Evolutionary conservation across 352 stramenopile genomes (phyloP).

Genomic region (Phytophthora pistaciae): DNA sequence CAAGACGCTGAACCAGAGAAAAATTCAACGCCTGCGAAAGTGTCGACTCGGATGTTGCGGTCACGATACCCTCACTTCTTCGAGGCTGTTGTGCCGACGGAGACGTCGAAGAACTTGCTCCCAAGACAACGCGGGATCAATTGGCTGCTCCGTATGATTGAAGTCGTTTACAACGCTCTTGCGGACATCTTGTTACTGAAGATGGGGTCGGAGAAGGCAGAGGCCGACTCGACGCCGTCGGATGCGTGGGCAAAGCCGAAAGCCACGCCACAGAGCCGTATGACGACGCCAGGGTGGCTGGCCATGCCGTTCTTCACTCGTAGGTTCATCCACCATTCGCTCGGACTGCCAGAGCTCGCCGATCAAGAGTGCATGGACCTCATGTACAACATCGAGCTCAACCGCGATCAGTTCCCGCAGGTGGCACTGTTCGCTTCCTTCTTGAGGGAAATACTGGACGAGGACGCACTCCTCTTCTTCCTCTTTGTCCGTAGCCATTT

Average conservation of each 20-base stretch:
- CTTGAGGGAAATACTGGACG: constrained; percentile 73
- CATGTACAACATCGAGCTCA: constrained; percentile 69
- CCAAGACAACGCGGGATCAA: constrained; percentile 58
- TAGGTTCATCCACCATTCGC: constrained; percentile 53
- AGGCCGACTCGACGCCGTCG: neutral
- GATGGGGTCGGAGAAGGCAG: neutral
- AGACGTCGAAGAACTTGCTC: constrained; percentile 3
- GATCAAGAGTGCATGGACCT: constrained; percentile 82
- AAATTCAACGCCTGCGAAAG: neutral
- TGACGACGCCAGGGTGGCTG: constrained; percentile 21
- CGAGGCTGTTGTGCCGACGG: constrained; percentile 37
- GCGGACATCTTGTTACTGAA: constrained; percentile 32
- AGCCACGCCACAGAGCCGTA: neutral
- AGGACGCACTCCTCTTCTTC: constrained; percentile 75
- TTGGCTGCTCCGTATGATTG: constrained; percentile 73
- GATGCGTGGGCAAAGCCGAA: neutral
- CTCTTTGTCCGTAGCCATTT: constrained; percentile 53
- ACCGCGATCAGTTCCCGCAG: constrained; percentile 53
- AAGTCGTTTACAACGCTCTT: constrained; percentile 73
- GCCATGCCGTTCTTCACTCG: constrained; percentile 72
- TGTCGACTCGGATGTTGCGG: constrained; percentile 47
- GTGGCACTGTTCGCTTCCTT: constrained; percentile 70
- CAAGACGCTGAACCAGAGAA: constrained; percentile 7
- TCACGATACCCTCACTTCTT: constrained; percentile 65
- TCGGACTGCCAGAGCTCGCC: constrained; percentile 63